Evolutionary conservation across 2,329 filamentous ascomycete species (phyloP), one percentile per base, ranked within the genome.

Genomic region (Didymella exigua): DNA sequence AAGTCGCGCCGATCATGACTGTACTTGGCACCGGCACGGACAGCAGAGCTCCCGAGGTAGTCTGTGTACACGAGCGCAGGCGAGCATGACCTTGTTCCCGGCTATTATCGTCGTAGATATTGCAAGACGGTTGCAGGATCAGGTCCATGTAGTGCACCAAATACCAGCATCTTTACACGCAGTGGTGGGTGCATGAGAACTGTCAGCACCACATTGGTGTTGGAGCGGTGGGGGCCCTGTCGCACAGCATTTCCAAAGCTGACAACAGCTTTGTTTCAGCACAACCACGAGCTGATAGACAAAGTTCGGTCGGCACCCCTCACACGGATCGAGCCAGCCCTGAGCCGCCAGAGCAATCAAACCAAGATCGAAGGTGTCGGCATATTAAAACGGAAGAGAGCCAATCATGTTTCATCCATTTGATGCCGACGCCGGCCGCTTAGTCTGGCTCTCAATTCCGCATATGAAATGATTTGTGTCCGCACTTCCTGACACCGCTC

Each of bases 371-470:
- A 53, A 54, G n/a, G 31, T 49, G 49, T 51, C 59, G 63, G 65
- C 59, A 59, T 49, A 19, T 43, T 47, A 42, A 27, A 42, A 47
- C 42, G 50, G 53, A 41, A 43, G 33, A 43, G 30, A 42, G 18
- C 69, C 69, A 71, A 71, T 71, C 51, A 66, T 29, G 38, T 44
- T 21, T 27, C 29, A 18, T 42, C 19, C 40, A 70, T 66, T 71
- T 61, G 56, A 62, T 62, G 67, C 61, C 61, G 65, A 67, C 37
- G 55, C 46, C 62, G 66, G 63, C 53, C 45, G 49, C 51, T 58
- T 59, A 55, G 55, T 54, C 37, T 60, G 59, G 46, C 19, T 44
- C 19, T 55, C 45, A 49, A 42, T 52, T 64, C 58, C 56, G 60
- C 55, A 59, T 59, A 61, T 63, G 62, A 65, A 57, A 62, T 62